Conservation (phyloP, 2,329 filamentous ascomycete genomes). For the Cytospora schulzeri region DNA sequence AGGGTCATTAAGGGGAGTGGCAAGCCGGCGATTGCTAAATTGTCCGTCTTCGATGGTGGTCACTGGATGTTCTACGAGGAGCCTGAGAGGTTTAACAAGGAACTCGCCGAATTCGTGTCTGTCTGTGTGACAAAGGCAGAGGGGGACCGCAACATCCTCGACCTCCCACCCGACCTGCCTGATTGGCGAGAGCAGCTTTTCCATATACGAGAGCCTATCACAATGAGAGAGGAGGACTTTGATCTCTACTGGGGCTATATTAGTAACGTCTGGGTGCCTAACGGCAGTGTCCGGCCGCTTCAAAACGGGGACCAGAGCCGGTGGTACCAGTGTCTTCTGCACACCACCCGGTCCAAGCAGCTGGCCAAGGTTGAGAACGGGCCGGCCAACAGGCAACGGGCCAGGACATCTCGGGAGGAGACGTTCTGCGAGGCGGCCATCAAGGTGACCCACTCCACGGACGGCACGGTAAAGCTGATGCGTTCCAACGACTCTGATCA, state of each 20-base stretch:
- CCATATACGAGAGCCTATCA: not conserved
- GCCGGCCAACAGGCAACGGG: not conserved
- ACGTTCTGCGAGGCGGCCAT: conserved; percentile 1
- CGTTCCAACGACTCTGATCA: not conserved
- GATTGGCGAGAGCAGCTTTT: not conserved
- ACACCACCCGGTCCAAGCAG: not conserved
- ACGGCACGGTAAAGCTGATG: not conserved
- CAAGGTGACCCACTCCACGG: not conserved
- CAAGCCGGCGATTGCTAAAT: conserved; percentile 31
- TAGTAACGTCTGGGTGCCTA: not conserved
- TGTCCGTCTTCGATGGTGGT: conserved; percentile 40
- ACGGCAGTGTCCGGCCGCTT: not conserved
- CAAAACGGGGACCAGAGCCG: not conserved
- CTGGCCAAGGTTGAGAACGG: not conserved
- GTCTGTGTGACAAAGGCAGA: conserved; percentile 1
- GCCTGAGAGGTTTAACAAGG: conserved; percentile 40
- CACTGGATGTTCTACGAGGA: conserved; percentile 48
- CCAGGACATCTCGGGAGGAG: not conserved
- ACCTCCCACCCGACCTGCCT: not conserved
- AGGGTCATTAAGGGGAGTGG: conserved; percentile 33
- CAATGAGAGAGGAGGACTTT: not conserved
- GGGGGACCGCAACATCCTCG: not conserved
- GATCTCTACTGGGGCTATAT: not conserved
- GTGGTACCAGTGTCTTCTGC: not conserved
- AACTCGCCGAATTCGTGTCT: conserved; percentile 38